Base-by-base conservation (phyloP, 148 eudicot species). In the Rhododendron mucronatum region DNA sequence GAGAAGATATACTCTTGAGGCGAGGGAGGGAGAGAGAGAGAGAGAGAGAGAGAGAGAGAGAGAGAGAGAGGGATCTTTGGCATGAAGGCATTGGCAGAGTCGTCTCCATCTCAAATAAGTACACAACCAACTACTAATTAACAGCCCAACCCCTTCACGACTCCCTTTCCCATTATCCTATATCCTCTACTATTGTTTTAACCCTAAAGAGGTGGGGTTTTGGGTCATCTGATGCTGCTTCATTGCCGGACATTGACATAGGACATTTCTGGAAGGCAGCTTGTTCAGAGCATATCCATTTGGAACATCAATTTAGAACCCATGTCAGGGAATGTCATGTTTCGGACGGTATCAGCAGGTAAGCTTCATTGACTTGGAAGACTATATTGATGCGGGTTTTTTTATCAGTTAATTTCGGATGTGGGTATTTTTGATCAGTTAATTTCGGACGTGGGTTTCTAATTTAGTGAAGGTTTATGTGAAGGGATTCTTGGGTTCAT, bases 331-430 rank as follows among this genome's bases (percentile, higher is more conserved):
- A 50, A 26, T 48, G 69, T 67, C 23, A 83, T 75, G 87, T 82
- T 88, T 89, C 86, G 87, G n/a, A 23, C 61, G 59, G 71, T 88
- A 84, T 83, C 90, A 83, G 91, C 90, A 83, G 92, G 95, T 93
- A 87, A 90, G 89, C 88, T 30, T 75, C 10, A 88, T 90, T 84
- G 86, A 87, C 86, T 78, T 20, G 26, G 67, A 3, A 67, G 84
- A 86, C 44, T 81, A 9, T 71, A 39, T 11, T 15, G 9, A 5
- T 26, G 59, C 2, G 8, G 3, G 0, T 30, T 5, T 33, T 26
- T 55, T 55, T 18, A 53, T 55, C 61, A 3, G 21, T 55, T 55
- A 14, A 14, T 53, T 47, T 53, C 20, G 16, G 18, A 13, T 63
- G 45, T 48, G 35, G 81, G 3, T 83, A 44, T 71, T 28, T 73